Evolutionary conservation across 164 flowering plant genomes (phyloP).

Genomic region (Paratinospora sagittata): DNA sequence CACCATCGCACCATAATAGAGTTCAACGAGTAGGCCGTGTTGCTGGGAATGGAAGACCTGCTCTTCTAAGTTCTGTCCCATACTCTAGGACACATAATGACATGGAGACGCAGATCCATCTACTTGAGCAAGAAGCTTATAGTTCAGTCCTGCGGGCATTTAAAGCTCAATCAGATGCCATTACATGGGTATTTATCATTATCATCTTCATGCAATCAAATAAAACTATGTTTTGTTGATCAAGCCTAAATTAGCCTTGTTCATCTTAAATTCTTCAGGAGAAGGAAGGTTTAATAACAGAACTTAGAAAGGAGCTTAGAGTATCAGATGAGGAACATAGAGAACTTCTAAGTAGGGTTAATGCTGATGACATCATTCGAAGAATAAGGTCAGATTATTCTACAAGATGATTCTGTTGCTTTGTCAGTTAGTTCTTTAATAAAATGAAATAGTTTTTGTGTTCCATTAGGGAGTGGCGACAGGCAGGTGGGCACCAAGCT

Average conservation of each 20-base stretch:
- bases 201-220: conserved; percentile 4
- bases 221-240: conserved; percentile 7
- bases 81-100: conserved; percentile 39
- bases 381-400: conserved; percentile 73
- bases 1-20: conserved; percentile 76
- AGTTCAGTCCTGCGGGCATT: conserved; percentile 82
- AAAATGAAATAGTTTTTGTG: conserved; percentile 8
- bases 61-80: conserved; percentile 37
- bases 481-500: conserved; percentile 50
- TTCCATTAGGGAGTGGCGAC: conserved; percentile 79
- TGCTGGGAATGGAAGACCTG: conserved; percentile 71
- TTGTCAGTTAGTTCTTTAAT: not conserved
- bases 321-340: conserved; percentile 89
- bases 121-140: conserved; percentile 87
- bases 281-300: conserved; percentile 81
- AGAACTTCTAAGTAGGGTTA: conserved; percentile 65
- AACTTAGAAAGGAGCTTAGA: conserved; percentile 85
- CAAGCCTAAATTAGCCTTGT: conserved; percentile 11
- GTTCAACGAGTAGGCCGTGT: conserved; percentile 55
- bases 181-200: conserved; percentile 70
- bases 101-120: conserved; percentile 79
- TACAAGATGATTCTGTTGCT: too few relatives aligned
- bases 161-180: conserved; percentile 94
- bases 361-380: conserved; percentile 67
- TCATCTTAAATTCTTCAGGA: conserved; percentile 46